Evolutionary conservation across 139 green algal species (phyloP), one percentile per base, ranked within the genome.

Genomic region (Mesotaenium endlicherianum): DNA sequence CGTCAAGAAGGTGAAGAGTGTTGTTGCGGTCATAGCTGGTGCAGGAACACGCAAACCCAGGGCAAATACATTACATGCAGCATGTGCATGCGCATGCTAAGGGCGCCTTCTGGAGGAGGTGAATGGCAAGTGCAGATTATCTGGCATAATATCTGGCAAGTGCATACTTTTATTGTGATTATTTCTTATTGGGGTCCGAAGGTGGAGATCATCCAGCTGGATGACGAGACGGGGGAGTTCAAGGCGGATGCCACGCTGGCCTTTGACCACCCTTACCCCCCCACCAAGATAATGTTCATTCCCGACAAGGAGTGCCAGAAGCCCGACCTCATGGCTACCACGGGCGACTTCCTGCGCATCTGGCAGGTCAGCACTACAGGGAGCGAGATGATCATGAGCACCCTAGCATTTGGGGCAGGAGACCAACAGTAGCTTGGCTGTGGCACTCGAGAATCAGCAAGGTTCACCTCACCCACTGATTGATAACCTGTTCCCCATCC

Each of bases 271-370:
- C 94, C 93, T n/a, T 98, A 97, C 88, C 95, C 95, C 1, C 83
- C 95, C 36, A 98, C 95, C 20, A 98, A 98, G 86, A 77, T 98
- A 57, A 94, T 94, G 91, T 98, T 97, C 82, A 90, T 94, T 1
- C 95, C 95, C 0, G 91, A 95, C 75, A 88, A 87, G 41, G 91
- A 92, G 47, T 72, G 77, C 74, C 76, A 91, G 5, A 82, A 87
- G 1, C 90, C 92, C 0, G 96, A 99, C 86, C 89, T 98, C 43
- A 80, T 99, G 45, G 96, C 96, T 11, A 97, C 94, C 16, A 94
- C 92, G 1, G 93, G 92, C 5, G 96, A 99, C 83, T 95, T 91
- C 84, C 86, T 99, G 71, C 89, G 96, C 14, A 86, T 99, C 0
- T 99, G 96, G 96, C 82, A 91, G 5, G 64, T 82, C 36, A 44